phyloP scores from a whole-genome alignment of 495 filamentous ascomycete species.

The Aspergillus diversus region DNA sequence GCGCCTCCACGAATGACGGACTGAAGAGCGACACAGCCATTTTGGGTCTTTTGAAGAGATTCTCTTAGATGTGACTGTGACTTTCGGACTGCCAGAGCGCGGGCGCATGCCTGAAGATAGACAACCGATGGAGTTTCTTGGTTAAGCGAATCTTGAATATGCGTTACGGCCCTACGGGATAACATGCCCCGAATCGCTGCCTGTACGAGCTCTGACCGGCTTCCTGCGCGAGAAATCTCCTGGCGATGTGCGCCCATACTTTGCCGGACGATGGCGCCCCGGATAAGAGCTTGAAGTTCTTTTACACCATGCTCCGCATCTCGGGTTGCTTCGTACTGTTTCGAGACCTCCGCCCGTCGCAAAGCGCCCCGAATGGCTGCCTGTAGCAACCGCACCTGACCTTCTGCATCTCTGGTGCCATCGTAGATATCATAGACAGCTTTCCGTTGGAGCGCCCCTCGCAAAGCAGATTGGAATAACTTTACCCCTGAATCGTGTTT shows the following conservation, averaged over 20 bases:
- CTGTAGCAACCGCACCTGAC: conserved; percentile 66
- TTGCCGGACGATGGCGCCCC: conserved; percentile 51
- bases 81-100: conserved; percentile 43
- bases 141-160: conserved; percentile 36
- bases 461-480: conserved; percentile 62
- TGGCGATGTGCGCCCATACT: conserved; percentile 54
- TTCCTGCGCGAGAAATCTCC: conserved; percentile 40
- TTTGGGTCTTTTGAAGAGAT: conserved; percentile 36
- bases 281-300: conserved; percentile 38
- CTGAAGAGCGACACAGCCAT: conserved; percentile 41
- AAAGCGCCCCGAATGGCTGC: conserved; percentile 65
- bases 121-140: conserved; percentile 41
- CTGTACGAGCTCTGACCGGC: conserved; percentile 40
- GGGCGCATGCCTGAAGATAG: conserved; percentile 48
- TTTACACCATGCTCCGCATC: conserved; percentile 45
- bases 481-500: conserved; percentile 60
- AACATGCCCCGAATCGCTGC: conserved; percentile 58
- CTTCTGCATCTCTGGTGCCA: conserved; percentile 50
- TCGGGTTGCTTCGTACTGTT: conserved; percentile 43
- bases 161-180: conserved; percentile 43
- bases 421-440: conserved; percentile 49
- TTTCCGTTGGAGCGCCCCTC: conserved; percentile 61
- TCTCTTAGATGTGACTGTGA: conserved; percentile 32
- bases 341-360: conserved; percentile 41
- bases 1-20: conserved; percentile 45